Base-by-base conservation (phyloP, 768 basidiomycete species). In the Calocera viscosa region DNA sequence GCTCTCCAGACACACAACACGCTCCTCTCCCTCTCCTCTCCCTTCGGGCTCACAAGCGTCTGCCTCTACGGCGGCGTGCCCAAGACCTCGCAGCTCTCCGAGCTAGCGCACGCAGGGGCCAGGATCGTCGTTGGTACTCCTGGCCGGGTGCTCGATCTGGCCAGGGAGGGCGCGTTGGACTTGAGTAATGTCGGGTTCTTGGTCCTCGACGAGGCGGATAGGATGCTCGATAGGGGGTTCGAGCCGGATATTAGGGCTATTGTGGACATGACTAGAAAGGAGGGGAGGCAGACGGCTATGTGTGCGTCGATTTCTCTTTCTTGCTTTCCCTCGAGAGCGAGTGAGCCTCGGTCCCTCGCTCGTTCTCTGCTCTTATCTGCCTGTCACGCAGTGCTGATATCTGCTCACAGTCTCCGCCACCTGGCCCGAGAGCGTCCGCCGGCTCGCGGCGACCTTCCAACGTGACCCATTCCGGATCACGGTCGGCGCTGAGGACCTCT, bases 201-300 rank as follows among this genome's bases (percentile, higher is more conserved):
- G 24, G 95, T 97, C 11, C 79, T 99, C 68, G 96, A 99, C 74
- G 96, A 99, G 78, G 96, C 96, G 5, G 95, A 98, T 78, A 83
- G 95, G 64, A 97, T 97, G 95, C 81, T 99, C 64, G 96, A 98
- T 75, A 93, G 89, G 76, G 96, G 95, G 0, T 99, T 99, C 74
- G 96, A 99, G 75, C 96, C 98, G 72, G 96, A 97, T 74, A 96
- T 98, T 68, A 81, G 92, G 65, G 84, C 81, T 68, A 98, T 99
- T 73, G 94, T 98, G 69, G 86, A 83, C 8, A 79, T 82, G 66
- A 85, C 87, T 1, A 83, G 86, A 77, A 84, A 84, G 73, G 80
- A 82, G 38, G 75, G 84, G 67, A 83, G 93, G 53, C 92, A 94
- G 78, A 95, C 91, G 7, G 86, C 94, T 82, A 94, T 94, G 92